A percentile compares a stretch with the other conserved stretches of the same genome.
Evolutionary conservation across 257 asterid species (phyloP).

Genomic region (Solanum piurae): DNA sequence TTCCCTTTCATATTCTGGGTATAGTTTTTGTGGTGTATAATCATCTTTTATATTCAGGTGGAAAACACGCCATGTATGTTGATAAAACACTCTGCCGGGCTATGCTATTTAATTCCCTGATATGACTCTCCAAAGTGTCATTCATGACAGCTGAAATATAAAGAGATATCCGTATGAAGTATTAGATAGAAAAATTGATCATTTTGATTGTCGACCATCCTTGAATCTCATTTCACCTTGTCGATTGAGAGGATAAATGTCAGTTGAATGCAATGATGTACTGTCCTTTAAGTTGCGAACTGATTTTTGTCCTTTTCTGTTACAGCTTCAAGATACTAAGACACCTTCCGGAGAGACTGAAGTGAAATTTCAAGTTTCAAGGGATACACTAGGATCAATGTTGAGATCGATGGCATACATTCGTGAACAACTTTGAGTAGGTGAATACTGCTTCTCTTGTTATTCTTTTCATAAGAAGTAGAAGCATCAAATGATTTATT

Average conservation of each 20-base stretch:
- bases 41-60: not conserved
- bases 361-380: slow-evolving; percentile 79
- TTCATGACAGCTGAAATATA: not conserved
- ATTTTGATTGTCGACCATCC: not conserved
- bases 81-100: not conserved
- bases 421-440: slow-evolving; percentile 51
- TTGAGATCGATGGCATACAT: slow-evolving; percentile 71
- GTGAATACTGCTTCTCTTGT: slow-evolving; percentile 26
- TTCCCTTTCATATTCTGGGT: not conserved
- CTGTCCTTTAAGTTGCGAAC: not conserved
- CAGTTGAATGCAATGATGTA: not conserved
- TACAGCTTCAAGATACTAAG: slow-evolving; percentile 55
- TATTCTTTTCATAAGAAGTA: not conserved
- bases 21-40: not conserved
- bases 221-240: not conserved
- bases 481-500: not conserved
- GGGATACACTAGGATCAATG: slow-evolving; percentile 66
- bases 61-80: not conserved
- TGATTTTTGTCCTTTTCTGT: slow-evolving; percentile 1
- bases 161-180: not conserved
- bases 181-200: not conserved
- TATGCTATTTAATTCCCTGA: not conserved
- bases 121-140: not conserved
- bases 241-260: not conserved
- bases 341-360: slow-evolving; percentile 60